Base-by-base conservation (phyloP, 257 asterid species). In the Gentiana straminea region DNA sequence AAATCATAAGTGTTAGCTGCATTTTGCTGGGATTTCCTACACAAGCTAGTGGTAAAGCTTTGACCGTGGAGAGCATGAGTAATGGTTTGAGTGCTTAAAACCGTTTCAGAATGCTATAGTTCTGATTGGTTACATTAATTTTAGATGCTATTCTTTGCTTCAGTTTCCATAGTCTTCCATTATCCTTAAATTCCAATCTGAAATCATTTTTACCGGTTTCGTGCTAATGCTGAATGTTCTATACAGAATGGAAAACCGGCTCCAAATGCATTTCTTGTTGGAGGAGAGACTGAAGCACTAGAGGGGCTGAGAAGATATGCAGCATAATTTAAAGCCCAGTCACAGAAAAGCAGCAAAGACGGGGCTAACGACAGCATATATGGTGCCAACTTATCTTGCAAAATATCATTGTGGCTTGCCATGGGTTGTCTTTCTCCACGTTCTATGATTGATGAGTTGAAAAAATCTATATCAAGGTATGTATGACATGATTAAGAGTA, bases 371-470 rank as follows among this genome's bases (percentile, higher is more conserved):
- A 79, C 59, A 82, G 89, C 81, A 82, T 88, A 58, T 92, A 82
- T 51, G 97, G 97, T 73, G 94, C 99, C 39, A 92, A 88, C 64
- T 84, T 92, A 64, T 92, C 95, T 1, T 85, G 99, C 80, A 88
- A 86, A 68, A 86, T 92, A 73, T 88, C 99, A 10, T 97, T 97
- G 4, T 92, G 99, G 99, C 89, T 92, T 33, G 89, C 97, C 60
- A 77, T 83, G 89, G 99, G 99, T 34, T 88, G 97, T 75, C 94
- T 92, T 62, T 92, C 99, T 68, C 97, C 99, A 32, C 97, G 99
- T 8, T 81, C 86, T 70, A 81, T 92, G 97, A 88, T 83, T 66
- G 97, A 86, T 52, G 99, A 89, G 73, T 76, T 92, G 54, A 86
- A 86, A 69, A 92, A 86, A 67, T 73, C 89, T 9, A 75, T 88